Conservation (phyloP, 345 rosid species). For the Syzygium jambos region DNA sequence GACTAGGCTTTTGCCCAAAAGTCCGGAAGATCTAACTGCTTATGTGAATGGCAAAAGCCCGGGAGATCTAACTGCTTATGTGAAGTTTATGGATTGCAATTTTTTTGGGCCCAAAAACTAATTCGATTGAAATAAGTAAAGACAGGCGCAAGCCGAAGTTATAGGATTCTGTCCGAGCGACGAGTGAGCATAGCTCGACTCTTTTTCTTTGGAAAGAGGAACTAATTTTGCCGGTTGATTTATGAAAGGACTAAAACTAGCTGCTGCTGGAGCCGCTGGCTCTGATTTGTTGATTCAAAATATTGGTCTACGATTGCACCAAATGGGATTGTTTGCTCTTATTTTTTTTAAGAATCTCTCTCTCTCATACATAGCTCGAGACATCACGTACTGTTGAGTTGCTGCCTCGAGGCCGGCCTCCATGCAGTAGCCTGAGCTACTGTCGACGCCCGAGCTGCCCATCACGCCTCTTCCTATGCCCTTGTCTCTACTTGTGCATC, state of each 20-base stretch:
- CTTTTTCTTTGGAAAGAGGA: accelerated
- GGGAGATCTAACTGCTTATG: not conserved
- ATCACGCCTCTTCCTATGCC: too few relatives aligned
- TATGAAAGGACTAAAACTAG: not conserved
- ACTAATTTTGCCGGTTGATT: not conserved
- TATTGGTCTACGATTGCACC: not conserved
- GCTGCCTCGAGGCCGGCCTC: too few relatives aligned
- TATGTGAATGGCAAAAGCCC: not conserved
- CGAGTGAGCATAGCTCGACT: not conserved
- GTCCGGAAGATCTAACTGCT: not conserved
- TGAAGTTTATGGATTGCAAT: not conserved
- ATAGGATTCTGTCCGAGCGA: not conserved
- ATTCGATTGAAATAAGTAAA: not conserved
- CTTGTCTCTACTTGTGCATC: not conserved
- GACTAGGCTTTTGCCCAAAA: not conserved
- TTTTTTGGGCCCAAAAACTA: not conserved
- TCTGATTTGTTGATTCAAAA: not conserved
- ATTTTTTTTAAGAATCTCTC: not conserved
- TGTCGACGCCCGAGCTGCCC: too few relatives aligned
- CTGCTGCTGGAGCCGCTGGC: not conserved
- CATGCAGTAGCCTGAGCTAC: too few relatives aligned
- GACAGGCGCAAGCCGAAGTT: not conserved
- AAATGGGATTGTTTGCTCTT: not conserved
- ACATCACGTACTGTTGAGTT: too few relatives aligned
- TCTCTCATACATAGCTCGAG: too few relatives aligned